Evolutionary conservation across 345 rosid species (phyloP), one percentile per base, ranked within the genome.

Genomic region (Sapria himalayana): DNA sequence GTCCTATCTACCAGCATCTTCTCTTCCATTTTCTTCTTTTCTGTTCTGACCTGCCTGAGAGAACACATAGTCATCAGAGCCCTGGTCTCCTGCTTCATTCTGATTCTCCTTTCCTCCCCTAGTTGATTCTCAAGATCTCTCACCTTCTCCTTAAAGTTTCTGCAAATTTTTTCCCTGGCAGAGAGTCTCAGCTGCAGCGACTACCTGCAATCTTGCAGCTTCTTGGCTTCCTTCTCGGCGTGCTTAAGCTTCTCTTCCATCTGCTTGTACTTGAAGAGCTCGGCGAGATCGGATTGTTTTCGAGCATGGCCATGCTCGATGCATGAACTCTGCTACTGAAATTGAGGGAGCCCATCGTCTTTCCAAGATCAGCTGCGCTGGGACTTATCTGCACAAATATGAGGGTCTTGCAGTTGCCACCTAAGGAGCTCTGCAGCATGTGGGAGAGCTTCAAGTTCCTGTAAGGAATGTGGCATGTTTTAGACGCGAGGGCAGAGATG

Each of bases 311-410:
- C 93, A 29, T 65, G 69, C 69, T 89, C 98, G 4, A 89, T 64
- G 34, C 98, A 14, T 93, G 70, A 14, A 84, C 95, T 41, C 98
- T 59, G 49, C 72, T 73, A 22, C 92, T 84, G 41, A 82, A 89
- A 46, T 79, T 89, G 36, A 79, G 60, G n/a, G 93, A 89, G 52
- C 95, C 82, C 41, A 82, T 48, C 11, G 95, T 82, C 72, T 89
- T 93, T 38, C 95, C 95, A 36, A 63, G 70, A 56, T 89, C 95
- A 15, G 64, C 46, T 21, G 68, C 24, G 51, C 86, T 73, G 11
- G 98, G 95, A 37, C 92, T 89, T 41, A 82, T 74, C 68, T 89
- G 98, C 45, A 89, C 98, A 66, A 82, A 76, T 93, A 89, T 89
- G 46, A 82, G 43, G 15, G 93, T 77, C 62, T 89, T 89, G 71